Conservation (phyloP, 2,329 filamentous ascomycete genomes). For the Fusarium cicatricum region DNA sequence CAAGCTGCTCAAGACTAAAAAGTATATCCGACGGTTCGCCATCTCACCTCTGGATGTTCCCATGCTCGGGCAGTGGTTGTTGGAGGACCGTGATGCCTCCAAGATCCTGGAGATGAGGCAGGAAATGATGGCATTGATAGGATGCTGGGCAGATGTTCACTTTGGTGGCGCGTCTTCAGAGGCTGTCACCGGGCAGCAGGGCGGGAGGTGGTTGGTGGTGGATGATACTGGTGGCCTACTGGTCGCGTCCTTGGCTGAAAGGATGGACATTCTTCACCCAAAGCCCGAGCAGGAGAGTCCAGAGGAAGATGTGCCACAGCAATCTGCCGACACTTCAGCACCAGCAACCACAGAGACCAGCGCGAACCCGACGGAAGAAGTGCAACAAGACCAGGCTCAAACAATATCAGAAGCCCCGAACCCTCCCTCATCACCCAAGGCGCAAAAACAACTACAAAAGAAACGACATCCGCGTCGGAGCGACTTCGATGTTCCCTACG, state of each 20-base stretch:
- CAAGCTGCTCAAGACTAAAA: slow-evolving; percentile 90
- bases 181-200: slow-evolving; percentile 40
- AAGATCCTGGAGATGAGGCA: slow-evolving; percentile 88
- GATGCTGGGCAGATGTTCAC: slow-evolving; percentile 91
- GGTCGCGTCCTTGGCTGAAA: slow-evolving; percentile 84
- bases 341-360: background rate
- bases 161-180: slow-evolving; percentile 53
- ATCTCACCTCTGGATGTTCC: slow-evolving; percentile 84
- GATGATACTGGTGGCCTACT: slow-evolving; percentile 88
- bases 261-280: slow-evolving; percentile 80
- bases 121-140: slow-evolving; percentile 81
- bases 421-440: slow-evolving; percentile 7
- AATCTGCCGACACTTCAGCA: slow-evolving; percentile 9
- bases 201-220: slow-evolving; percentile 77
- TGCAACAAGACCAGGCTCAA: slow-evolving; percentile 12
- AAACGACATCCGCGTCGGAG: slow-evolving; percentile 46
- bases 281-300: slow-evolving; percentile 41
- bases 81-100: slow-evolving; percentile 80
- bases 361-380: slow-evolving; percentile 1
- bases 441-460: slow-evolving; percentile 33
- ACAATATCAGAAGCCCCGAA: slow-evolving; percentile 12
- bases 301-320: background rate
- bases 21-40: slow-evolving; percentile 89
- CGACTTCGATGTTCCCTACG: slow-evolving; percentile 71
- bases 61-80: slow-evolving; percentile 76